A percentile compares a stretch with the other conserved stretches of the same genome.
phyloP scores from a whole-genome alignment of 148 eudicot genomes.

The Fagopyrum esculentum region DNA sequence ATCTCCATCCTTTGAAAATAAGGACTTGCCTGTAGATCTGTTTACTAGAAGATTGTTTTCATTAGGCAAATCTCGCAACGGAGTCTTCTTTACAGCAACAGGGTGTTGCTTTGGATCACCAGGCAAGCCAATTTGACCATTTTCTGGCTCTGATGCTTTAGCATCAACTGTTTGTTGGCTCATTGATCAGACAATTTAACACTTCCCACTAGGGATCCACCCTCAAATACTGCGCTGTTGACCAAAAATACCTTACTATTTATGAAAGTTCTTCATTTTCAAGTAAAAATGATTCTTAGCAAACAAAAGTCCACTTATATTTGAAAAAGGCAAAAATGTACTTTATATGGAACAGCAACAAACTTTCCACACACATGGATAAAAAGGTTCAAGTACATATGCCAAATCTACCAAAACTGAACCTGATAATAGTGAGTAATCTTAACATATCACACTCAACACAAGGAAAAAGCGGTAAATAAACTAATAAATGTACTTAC shows the following conservation, averaged over 20 bases:
- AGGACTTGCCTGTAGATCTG: conserved; percentile 36
- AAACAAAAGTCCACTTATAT: background rate
- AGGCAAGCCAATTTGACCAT: conserved; percentile 32
- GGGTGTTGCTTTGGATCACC: conserved; percentile 39
- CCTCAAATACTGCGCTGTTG: background rate
- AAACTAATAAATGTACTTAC: background rate
- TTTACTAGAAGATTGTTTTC: conserved; percentile 36
- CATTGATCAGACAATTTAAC: background rate
- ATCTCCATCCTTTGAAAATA: conserved; percentile 30
- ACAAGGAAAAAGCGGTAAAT: background rate
- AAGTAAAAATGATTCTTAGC: background rate
- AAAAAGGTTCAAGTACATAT: background rate
- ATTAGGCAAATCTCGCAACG: conserved; percentile 50
- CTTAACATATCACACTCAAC: background rate
- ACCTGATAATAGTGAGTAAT: background rate
- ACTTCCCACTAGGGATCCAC: background rate
- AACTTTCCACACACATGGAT: background rate
- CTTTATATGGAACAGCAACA: background rate
- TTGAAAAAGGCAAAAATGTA: background rate
- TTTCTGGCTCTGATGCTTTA: conserved; percentile 32
- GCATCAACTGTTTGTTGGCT: conserved; percentile 31
- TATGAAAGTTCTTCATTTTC: background rate
- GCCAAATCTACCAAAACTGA: background rate
- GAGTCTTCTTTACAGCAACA: conserved; percentile 41
- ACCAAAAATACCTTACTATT: conserved; percentile 6